These are phyloP conservation scores for Pleurotus giganteus DNA, from an alignment of 768 basidiomycete species.

Conservation along the genomic window DNA sequence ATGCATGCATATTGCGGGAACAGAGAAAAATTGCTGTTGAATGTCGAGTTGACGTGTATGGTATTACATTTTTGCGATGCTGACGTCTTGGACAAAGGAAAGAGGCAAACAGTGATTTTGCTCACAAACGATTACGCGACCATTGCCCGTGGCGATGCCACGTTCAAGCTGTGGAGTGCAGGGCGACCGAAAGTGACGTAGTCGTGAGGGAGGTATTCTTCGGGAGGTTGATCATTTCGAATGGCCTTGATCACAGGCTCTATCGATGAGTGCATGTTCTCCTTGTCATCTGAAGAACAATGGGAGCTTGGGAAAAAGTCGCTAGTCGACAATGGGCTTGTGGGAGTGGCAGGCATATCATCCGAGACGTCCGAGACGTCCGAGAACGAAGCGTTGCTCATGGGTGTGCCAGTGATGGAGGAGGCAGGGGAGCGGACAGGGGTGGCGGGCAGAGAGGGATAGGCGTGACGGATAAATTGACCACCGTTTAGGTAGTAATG, in stretches of 20 bases:
- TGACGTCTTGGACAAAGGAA: slow-evolving; percentile 52
- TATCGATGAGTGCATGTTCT: slow-evolving; percentile 61
- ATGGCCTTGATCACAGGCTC: slow-evolving; percentile 75
- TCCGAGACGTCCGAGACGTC: slow-evolving; percentile 77
- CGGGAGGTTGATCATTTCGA: slow-evolving; percentile 63
- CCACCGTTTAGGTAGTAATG: slow-evolving; percentile 93
- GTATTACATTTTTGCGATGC: slow-evolving; percentile 79
- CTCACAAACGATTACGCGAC: slow-evolving; percentile 48
- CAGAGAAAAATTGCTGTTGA: slow-evolving; percentile 51
- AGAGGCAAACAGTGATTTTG: slow-evolving; percentile 33
- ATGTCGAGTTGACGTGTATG: slow-evolving; percentile 64
- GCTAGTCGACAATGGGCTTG: slow-evolving; percentile 66
- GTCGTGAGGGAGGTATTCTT: slow-evolving; percentile 79
- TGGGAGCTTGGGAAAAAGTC: slow-evolving; percentile 49
- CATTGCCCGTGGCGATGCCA: slow-evolving; percentile 61
- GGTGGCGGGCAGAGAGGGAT: slow-evolving; percentile 61
- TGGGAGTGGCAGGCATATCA: slow-evolving; percentile 82
- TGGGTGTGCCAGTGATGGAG: slow-evolving; percentile 63
- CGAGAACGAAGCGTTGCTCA: slow-evolving; percentile 72
- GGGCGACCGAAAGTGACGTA: slow-evolving; percentile 78
- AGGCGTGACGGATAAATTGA: slow-evolving; percentile 54
- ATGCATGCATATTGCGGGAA: slow-evolving; percentile 63
- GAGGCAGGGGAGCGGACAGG: slow-evolving; percentile 56
- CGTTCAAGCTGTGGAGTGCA: slow-evolving; percentile 76
- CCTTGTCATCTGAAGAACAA: slow-evolving; percentile 69